A percentile compares a stretch with the other conserved stretches of the same genome.
phyloP scores from a whole-genome alignment of 192 early-diverging fungal species.

The Coemansia interrupta region DNA sequence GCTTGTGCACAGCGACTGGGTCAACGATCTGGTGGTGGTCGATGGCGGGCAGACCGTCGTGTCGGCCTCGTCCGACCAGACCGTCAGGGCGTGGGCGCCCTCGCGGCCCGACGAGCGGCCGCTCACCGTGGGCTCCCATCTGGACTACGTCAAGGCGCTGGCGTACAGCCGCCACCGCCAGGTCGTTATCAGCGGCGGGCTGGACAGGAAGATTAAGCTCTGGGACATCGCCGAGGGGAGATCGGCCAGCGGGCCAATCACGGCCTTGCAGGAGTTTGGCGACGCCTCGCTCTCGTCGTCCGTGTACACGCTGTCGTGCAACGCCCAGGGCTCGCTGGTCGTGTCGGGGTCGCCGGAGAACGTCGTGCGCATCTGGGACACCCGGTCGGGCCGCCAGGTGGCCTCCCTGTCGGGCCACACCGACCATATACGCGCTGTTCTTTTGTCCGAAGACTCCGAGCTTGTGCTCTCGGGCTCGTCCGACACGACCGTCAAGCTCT shows the following conservation, averaged over 20 bases:
- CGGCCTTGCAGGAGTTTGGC: constrained; percentile 42
- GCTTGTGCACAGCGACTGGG: constrained; percentile 91
- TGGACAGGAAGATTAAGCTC: constrained; percentile 81
- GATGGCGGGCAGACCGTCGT: constrained; percentile 57
- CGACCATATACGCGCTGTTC: constrained; percentile 88
- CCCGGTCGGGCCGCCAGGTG: constrained; percentile 65
- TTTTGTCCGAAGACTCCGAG: constrained; percentile 85
- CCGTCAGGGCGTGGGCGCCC: constrained; percentile 67
- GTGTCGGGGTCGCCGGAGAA: constrained; percentile 94
- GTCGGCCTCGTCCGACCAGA: constrained; percentile 88
- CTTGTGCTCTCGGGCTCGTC: constrained; percentile 86
- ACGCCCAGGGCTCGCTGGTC: constrained; percentile 70
- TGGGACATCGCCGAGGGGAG: constrained; percentile 79
- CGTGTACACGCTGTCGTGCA: constrained; percentile 85
- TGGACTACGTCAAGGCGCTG: constrained; percentile 89
- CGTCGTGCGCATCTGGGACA: constrained; percentile 88
- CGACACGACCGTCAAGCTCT: constrained; percentile 95
- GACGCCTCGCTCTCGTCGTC: constrained; percentile 55
- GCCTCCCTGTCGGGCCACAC: constrained; percentile 86
- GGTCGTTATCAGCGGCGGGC: constrained; percentile 86
- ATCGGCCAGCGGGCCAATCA: constrained; percentile 48
- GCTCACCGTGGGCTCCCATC: constrained; percentile 70
- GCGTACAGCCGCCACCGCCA: constrained; percentile 67
- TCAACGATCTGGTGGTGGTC: constrained; percentile 77
- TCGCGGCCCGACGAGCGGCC: constrained; percentile 34